Evolutionary conservation across 2,329 filamentous ascomycete species (phyloP), one percentile per base, ranked within the genome.

Genomic region (Colletotrichum costaricense): DNA sequence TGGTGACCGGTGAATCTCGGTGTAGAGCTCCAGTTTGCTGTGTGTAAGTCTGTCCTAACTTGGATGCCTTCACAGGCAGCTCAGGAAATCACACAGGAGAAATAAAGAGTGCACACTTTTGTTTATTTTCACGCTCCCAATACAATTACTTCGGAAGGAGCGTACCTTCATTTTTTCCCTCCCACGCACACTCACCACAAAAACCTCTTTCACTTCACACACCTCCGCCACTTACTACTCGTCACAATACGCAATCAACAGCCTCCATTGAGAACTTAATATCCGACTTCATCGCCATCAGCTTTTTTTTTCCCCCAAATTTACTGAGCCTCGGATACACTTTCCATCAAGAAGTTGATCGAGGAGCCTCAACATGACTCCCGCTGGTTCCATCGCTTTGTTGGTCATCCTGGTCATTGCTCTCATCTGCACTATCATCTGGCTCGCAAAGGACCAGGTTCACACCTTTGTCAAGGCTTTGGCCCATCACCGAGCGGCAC

Each of bases 381-480:
- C 82, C 11, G 77, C 80, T 5, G 75, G 74, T 28, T 73, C 71
- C 6, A 79, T 84, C 8, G 82, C 80, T 28, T 73, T 83, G 58
- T 65, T 83, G 5, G 55, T 84, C 30, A 67, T 84, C 12, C 72
- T 77, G 12, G 72, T 85, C 33, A 75, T 82, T 62, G 55, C 75
- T 7, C 65, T 82, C 35, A 69, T 82, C 55, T 78, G 72, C 22
- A 30, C 78, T 22, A 35, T 84, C 33, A 75, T 71, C 58, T 84
- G 78, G 76, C 79, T 79, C 55, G 75, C 79, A 72, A 80, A 80
- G 35, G 74, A 69, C 52, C 72, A 77, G 52, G 73, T 85, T 60
- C 75, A 78, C 55, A 72, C 66, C 28, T 84, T 83, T 71, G 78
- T 80, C 30, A 70, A 71, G 52, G 26, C 28, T 30, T 65, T 75